Evolutionary conservation across 768 basidiomycete genomes (phyloP), one percentile per base, ranked within the genome.

Genomic region (Panaeolus papilionaceus): DNA sequence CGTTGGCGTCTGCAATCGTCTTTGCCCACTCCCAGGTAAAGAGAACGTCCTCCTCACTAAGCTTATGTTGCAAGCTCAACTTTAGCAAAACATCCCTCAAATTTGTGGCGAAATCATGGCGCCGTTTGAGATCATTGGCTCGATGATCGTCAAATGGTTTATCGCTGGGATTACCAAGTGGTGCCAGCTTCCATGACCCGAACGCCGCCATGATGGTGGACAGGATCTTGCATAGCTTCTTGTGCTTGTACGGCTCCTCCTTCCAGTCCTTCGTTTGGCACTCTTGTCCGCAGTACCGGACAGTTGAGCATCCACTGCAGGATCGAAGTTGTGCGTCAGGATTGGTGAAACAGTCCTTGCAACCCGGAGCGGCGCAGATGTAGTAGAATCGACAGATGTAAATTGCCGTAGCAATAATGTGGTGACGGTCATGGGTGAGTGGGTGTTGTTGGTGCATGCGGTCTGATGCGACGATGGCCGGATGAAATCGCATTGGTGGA

Each of bases 261-360:
- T 51, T 51, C 49, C 49, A 51, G 23, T 51, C 49, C 49, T 4
- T 51, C 7, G n/a, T 51, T 26, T 51, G 49, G 23, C 49, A 51
- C 20, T 20, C 7, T 12, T 51, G 7, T n/a, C 49, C 6, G 23
- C 49, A 51, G 23, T 51, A 51, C 20, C 49, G n/a, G 23, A 51
- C 49, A 7, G 23, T 51, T 8, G n/a, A 23, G 49, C 49, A 51
- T 10, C 49, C 49, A 26, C 9, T 16, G 16, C 49, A 51, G 1
- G 20, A 23, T 3, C 23, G 49, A 26, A 51, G 49, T 20, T 9
- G 20, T 4, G 9, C 23, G 6, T 51, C 49, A 7, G 49, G 49
- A 23, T 51, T 12, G 6, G 49, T 28, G 9, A 23, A 9, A 12
- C 38, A 39, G 6, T n/a, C 20, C 12, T 8, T 8, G 12, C 49